Evolutionary conservation across 108 stramenopile species (phyloP).

Genomic region (Poteriospumella lacustris): DNA sequence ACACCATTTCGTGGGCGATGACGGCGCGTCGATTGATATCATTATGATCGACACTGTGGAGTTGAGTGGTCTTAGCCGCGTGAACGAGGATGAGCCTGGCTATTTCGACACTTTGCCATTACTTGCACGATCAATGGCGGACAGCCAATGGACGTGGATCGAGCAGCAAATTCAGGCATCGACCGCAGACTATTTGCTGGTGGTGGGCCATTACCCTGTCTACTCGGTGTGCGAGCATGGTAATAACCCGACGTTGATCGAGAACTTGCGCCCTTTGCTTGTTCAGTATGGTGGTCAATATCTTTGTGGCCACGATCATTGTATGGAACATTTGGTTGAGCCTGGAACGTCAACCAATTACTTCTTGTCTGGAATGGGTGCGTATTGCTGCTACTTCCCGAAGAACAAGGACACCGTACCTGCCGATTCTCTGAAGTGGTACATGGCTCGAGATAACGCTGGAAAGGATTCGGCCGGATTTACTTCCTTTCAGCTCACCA

Average conservation of each 20-base stretch:
- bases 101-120: not conserved
- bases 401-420: not conserved
- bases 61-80: too few relatives aligned
- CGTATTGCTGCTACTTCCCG: not conserved
- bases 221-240: slow-evolving; percentile 27
- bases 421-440: not conserved
- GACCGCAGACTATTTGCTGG: slow-evolving; percentile 24
- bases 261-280: not conserved
- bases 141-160: not conserved
- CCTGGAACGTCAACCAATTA: slow-evolving; percentile 15
- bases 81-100: not conserved
- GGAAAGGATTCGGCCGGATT: not conserved
- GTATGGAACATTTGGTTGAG: not conserved
- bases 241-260: not conserved
- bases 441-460: not conserved
- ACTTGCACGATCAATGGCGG: not conserved
- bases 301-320: slow-evolving; percentile 23
- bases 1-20: not conserved
- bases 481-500: not conserved
- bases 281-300: slow-evolving; percentile 24
- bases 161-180: not conserved
- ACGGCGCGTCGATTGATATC: slow-evolving; percentile 2
- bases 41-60: slow-evolving; percentile 25
- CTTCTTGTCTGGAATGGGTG: slow-evolving; percentile 17
- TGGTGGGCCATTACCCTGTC: slow-evolving; percentile 25